Evolutionary conservation across 2,329 filamentous ascomycete genomes (phyloP).

Genomic region (Drechslera avenae): DNA sequence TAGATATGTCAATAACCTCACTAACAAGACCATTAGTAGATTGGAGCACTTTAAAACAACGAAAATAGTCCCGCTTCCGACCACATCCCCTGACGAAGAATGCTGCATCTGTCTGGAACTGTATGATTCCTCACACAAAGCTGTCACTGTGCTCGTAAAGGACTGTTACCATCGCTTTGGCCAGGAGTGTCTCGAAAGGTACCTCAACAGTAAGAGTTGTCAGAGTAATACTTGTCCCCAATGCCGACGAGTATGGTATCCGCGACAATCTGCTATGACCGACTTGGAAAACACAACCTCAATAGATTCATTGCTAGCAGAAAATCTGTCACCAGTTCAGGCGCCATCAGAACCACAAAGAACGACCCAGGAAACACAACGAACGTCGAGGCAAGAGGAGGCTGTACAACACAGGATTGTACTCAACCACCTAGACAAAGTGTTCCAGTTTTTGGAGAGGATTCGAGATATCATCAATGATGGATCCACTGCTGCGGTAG

Average conservation of each 20-base stretch:
- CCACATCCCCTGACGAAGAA: slow-evolving; percentile 1
- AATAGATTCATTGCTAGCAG: not conserved
- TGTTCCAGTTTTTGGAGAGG: not conserved
- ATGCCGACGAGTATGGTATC: slow-evolving; percentile 16
- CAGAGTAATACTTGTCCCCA: slow-evolving; percentile 14
- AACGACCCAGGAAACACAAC: not conserved
- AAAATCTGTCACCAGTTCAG: not conserved
- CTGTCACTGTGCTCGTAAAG: slow-evolving; percentile 3
- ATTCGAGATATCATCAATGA: not conserved
- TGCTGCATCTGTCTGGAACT: slow-evolving; percentile 8
- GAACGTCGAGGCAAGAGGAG: not conserved
- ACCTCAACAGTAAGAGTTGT: slow-evolving; percentile 10
- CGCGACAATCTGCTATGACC: not conserved
- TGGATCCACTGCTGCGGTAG: not conserved
- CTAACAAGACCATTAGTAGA: not conserved
- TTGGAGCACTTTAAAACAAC: not conserved
- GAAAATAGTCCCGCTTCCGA: not conserved
- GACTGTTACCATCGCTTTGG: slow-evolving; percentile 19
- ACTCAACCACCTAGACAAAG: not conserved
- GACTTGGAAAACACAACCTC: slow-evolving; percentile 5
- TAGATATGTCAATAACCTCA: not conserved
- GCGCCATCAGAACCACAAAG: not conserved
- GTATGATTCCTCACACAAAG: slow-evolving; percentile 5
- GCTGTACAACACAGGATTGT: not conserved
- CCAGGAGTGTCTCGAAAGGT: slow-evolving; percentile 10